Base-by-base conservation (phyloP, 2,329 filamentous ascomycete genomes). In the Trichoderma atrobrunneum region DNA sequence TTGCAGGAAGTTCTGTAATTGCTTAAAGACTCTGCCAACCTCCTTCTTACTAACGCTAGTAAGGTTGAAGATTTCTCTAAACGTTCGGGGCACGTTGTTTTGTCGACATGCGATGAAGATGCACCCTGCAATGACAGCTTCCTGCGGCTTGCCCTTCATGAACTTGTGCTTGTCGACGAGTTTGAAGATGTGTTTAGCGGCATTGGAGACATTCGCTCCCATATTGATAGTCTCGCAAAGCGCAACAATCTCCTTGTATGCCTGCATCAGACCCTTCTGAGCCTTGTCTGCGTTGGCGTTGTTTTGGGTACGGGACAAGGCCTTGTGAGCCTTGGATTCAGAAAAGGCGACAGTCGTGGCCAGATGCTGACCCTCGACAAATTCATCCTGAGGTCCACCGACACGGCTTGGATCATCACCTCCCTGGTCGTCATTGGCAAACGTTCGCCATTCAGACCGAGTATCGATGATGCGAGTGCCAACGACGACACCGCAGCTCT, bases 391-490 rank as follows among this genome's bases (percentile, higher is more conserved):
- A 7, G 92, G 93, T 77, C 98, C 96, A 85, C 96, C 96, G 75
- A 99, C 95, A 94, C 96, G 96, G 72, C 94, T 98, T 5, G 97
- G 96, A 76, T 99, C 96, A 77, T 98, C 97, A 79, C 93, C 95
- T 78, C 93, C 94, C 81, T 97, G 94, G 80, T 99, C 97, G 79
- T 99, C 96, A 80, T 98, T 98, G 80, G 95, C 94, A 84, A 99
- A 99, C 1, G 96, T 99, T 80, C 96, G 93, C 96, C 96, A 99
- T 84, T 99, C 96, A 62, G 94, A 97, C 74, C 97, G 92, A 73
- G 93, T 97, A 80, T 99, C 97, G 79, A 99, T 95, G 80, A 96
- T 94, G 76, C 94, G 92, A 78, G 95, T 93, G 73, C 93, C 92
- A 34, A 99, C 88, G 7, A 99, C 96, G 39, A 98, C 87, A 48